Percentiles rank a stretch among this genome's conserved stretches.
Conservation (phyloP, 176 grass and related monocot species). For the Hordeum marinum region DNA sequence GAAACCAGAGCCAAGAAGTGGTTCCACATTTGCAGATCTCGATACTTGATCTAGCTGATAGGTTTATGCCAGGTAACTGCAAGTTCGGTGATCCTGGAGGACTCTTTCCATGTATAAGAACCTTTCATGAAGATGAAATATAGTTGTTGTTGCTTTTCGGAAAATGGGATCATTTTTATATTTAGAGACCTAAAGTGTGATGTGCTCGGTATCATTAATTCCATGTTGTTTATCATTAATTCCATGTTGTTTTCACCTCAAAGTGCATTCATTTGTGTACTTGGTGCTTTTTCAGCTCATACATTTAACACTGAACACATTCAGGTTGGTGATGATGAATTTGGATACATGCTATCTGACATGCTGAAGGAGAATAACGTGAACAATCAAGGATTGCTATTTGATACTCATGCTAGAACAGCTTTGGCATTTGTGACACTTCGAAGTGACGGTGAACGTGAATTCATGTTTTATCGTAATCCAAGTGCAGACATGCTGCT, state of each 20-base stretch:
- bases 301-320: background rate
- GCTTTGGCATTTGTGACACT: conserved; percentile 98
- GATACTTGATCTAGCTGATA: background rate
- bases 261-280: conserved; percentile 7
- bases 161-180: background rate
- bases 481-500: conserved; percentile 99
- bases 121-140: background rate
- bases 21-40: background rate
- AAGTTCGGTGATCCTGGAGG: background rate
- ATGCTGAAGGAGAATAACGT: conserved; percentile 95
- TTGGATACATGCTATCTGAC: conserved; percentile 89
- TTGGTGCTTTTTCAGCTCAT: background rate
- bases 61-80: background rate
- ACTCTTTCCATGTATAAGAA: background rate
- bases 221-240: background rate
- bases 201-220: background rate
- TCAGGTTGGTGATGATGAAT: conserved; percentile 98
- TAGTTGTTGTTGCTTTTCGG: background rate
- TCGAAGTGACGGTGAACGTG: conserved; percentile 79
- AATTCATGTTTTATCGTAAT: conserved; percentile 99
- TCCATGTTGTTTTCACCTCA: background rate
- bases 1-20: background rate
- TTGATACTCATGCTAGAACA: conserved; percentile 88
- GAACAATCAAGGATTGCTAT: conserved; percentile 77
- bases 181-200: background rate